A percentile compares a stretch with the other conserved stretches of the same genome.
phyloP scores from a whole-genome alignment of 2,329 filamentous ascomycete species.

The Phyllosticta paracitricarpa region DNA sequence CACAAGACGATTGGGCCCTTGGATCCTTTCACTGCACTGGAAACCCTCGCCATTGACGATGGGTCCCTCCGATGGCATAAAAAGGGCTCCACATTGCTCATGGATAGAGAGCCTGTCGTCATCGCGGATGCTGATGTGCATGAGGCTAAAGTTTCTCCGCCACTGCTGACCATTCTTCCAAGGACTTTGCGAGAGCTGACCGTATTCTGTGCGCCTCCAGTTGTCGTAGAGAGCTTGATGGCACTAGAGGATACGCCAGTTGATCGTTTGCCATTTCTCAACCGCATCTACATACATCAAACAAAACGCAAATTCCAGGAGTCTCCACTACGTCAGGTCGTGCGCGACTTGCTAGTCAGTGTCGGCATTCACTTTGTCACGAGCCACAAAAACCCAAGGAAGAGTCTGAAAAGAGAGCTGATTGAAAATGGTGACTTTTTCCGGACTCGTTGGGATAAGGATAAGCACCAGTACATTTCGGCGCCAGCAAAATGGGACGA shows the following conservation, averaged over 20 bases:
- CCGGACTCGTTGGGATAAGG: neutral
- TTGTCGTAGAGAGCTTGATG: slow-evolving; percentile 5
- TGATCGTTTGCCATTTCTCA: neutral
- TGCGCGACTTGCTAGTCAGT: neutral
- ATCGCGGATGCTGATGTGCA: neutral
- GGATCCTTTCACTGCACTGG: neutral
- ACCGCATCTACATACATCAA: neutral
- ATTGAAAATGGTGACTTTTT: neutral
- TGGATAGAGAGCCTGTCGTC: neutral
- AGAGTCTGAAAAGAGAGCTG: neutral
- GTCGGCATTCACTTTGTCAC: neutral
- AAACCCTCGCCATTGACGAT: slow-evolving; percentile 5
- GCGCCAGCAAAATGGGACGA: neutral
- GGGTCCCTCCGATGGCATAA: slow-evolving; percentile 3
- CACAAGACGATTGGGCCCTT: slow-evolving; percentile 1
- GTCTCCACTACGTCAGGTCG: neutral
- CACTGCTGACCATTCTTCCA: neutral
- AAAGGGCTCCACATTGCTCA: neutral
- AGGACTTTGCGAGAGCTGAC: neutral
- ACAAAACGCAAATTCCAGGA: neutral
- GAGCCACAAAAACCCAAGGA: neutral
- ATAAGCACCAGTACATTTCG: neutral
- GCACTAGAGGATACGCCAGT: neutral
- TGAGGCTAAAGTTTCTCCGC: neutral
- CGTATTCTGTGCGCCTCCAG: neutral